Percentiles rank a stretch among this genome's conserved stretches.
Conservation (phyloP, 148 eudicot species). For the Rhododendron griersonianum region DNA sequence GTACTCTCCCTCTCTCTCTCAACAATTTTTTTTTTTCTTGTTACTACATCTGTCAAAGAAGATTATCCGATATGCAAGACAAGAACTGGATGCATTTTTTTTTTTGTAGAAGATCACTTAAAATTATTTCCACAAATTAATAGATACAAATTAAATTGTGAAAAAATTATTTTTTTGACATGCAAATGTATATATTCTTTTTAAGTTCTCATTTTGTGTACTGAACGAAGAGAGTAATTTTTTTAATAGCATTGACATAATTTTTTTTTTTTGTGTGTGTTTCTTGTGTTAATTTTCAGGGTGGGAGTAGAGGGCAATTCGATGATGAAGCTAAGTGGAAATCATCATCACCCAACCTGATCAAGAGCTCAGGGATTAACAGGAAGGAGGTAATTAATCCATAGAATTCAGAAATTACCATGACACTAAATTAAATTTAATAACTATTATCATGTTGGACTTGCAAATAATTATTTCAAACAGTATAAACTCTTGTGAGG, state of each 20-base stretch:
- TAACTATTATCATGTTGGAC: not conserved
- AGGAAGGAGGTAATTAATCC: not conserved
- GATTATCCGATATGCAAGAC: not conserved
- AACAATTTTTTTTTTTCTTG: not conserved
- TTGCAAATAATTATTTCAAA: not conserved
- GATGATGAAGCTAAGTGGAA: conserved; percentile 11
- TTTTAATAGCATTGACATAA: not conserved
- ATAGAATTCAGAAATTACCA: not conserved
- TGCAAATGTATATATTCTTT: no score
- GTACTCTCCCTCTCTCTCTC: not conserved
- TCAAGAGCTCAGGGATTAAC: not conserved
- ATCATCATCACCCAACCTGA: conserved; percentile 18
- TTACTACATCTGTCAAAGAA: not conserved
- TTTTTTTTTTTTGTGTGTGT: not conserved
- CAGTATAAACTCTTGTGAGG: not conserved
- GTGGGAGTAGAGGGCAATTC: conserved; percentile 3
- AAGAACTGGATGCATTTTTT: no score
- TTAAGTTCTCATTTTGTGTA: not conserved
- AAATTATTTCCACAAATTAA: not conserved
- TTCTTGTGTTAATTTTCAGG: conserved; percentile 12
- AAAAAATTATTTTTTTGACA: not conserved
- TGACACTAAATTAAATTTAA: not conserved
- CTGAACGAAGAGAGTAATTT: no score
- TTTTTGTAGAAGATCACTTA: not conserved
- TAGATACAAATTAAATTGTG: no score